Evolutionary conservation across 495 filamentous ascomycete species (phyloP).

Genomic region (Trichodelitschia bisporula): DNA sequence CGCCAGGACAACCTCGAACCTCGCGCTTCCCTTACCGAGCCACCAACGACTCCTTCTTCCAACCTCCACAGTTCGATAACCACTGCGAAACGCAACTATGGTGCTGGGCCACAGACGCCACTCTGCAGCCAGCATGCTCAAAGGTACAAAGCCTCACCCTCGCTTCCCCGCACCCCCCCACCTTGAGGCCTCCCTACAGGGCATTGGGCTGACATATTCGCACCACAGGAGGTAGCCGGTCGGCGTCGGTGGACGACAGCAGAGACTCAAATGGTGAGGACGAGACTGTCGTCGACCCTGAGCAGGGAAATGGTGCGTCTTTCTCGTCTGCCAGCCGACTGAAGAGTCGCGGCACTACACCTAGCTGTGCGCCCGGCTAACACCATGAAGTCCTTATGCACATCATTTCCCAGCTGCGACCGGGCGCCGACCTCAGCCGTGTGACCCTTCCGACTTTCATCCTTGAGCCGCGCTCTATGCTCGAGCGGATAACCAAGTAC

Average conservation of each 20-base stretch:
- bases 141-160: constrained; percentile 12
- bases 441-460: constrained; percentile 96
- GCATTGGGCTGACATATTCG: not conserved
- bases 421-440: constrained; percentile 82
- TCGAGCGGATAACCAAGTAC: constrained; percentile 95
- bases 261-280: constrained; percentile 30
- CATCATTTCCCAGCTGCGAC: constrained; percentile 90
- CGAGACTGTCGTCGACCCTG: constrained; percentile 55
- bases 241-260: constrained; percentile 26
- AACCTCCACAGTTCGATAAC: too few species aligned
- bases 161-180: constrained; percentile 5
- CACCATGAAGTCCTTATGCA: constrained; percentile 48
- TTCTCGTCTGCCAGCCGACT: not conserved
- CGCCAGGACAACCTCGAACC: too few species aligned
- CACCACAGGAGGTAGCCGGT: constrained; percentile 21
- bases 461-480: constrained; percentile 87
- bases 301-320: constrained; percentile 39
- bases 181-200: not conserved
- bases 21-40: too few species aligned
- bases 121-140: too few species aligned
- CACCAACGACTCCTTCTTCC: too few species aligned
- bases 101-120: constrained; percentile 13
- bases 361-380: constrained; percentile 1
- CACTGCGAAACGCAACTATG: too few species aligned
- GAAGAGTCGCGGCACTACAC: not conserved